These are phyloP conservation scores for Dactylellina parvicollis DNA, from an alignment of 2,329 filamentous ascomycete species.

Conservation along the genomic window DNA sequence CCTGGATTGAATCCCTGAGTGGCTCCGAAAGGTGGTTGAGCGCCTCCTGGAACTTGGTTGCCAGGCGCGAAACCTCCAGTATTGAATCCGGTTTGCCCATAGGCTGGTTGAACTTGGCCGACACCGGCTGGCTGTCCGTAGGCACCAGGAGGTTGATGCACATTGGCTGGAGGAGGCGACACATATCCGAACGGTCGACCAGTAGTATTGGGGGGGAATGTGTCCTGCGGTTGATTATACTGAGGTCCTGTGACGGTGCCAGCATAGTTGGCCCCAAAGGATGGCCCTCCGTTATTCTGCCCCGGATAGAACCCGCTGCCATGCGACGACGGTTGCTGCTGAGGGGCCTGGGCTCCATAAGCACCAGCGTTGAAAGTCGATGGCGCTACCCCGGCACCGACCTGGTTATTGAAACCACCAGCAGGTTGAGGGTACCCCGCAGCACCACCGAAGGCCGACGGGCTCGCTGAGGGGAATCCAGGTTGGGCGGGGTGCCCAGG, in stretches of 20 bases:
- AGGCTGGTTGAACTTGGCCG: constrained; percentile 12
- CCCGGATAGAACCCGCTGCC: constrained; percentile 39
- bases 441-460: constrained; percentile 35
- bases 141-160: constrained; percentile 33
- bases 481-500: constrained; percentile 24
- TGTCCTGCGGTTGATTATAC: constrained; percentile 37
- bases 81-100: constrained; percentile 35
- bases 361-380: constrained; percentile 21
- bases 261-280: constrained; percentile 49
- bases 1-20: constrained; percentile 33
- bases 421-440: constrained; percentile 42
- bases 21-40: constrained; percentile 20
- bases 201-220: constrained; percentile 22
- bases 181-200: constrained; percentile 41
- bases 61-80: constrained; percentile 15
- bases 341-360: constrained; percentile 37
- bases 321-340: constrained; percentile 27
- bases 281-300: constrained; percentile 24
- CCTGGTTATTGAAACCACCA: constrained; percentile 34
- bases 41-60: constrained; percentile 18
- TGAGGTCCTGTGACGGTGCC: constrained; percentile 47
- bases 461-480: constrained; percentile 29
- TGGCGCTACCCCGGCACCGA: constrained; percentile 6
- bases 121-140: constrained; percentile 38
- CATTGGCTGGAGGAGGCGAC: constrained; percentile 42